Conservation (phyloP, 1,139 yeast genomes). For the Zygosaccharomyces pseudobailii region DNA sequence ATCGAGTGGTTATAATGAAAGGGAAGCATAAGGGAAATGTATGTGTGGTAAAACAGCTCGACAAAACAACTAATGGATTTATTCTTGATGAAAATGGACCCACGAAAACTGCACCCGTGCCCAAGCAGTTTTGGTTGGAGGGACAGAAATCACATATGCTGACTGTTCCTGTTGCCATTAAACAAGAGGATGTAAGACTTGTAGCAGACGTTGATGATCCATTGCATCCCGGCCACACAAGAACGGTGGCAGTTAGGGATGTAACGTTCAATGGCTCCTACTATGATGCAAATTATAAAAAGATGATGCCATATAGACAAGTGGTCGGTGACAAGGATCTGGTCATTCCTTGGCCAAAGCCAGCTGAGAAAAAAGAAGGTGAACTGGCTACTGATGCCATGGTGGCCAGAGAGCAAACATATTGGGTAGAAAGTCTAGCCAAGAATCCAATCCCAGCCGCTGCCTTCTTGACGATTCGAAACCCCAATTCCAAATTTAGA, state of each 20-base stretch:
- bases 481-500: slow-evolving; percentile 53
- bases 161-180: slow-evolving; percentile 53
- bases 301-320: slow-evolving; percentile 71
- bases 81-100: slow-evolving; percentile 56
- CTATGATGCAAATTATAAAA: slow-evolving; percentile 70
- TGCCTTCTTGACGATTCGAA: slow-evolving; percentile 67
- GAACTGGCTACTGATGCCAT: slow-evolving; percentile 54
- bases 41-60: slow-evolving; percentile 50
- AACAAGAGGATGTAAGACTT: slow-evolving; percentile 60
- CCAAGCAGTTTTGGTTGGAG: slow-evolving; percentile 68
- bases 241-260: slow-evolving; percentile 74
- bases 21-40: slow-evolving; percentile 73
- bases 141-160: slow-evolving; percentile 68
- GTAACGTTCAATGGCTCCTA: slow-evolving; percentile 60
- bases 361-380: slow-evolving; percentile 61
- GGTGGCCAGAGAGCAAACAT: slow-evolving; percentile 66
- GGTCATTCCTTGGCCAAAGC: slow-evolving; percentile 89
- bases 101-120: slow-evolving; percentile 50
- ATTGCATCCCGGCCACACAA: slow-evolving; percentile 37
- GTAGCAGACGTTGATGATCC: slow-evolving; percentile 73
- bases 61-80: slow-evolving; percentile 47
- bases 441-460: slow-evolving; percentile 64
- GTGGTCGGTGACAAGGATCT: slow-evolving; percentile 62
- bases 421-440: slow-evolving; percentile 63
- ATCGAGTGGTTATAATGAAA: slow-evolving; percentile 56